Evolutionary conservation across 2,329 filamentous ascomycete genomes (phyloP), one percentile per base, ranked within the genome.

Genomic region (Pseudopithomyces chartarum): DNA sequence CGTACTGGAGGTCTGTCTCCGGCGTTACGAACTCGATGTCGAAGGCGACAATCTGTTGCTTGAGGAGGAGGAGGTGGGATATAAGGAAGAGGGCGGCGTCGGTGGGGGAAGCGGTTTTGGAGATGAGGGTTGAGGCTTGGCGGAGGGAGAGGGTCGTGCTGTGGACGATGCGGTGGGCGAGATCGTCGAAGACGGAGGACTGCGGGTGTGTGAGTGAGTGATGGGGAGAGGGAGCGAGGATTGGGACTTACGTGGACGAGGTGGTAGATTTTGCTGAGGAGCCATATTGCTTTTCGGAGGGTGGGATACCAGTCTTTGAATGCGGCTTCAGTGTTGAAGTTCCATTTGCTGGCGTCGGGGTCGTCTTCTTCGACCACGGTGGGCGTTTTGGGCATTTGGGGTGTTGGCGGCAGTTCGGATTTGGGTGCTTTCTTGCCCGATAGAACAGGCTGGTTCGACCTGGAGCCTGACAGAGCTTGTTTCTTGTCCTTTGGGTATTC

Each of bases 11-110:
- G 54, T 74, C 72, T 2, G 73, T 76, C 59, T 89, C 87, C 3
- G 87, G 86, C 2, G 85, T 84, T 19, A 88, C 84, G 66, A 84
- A 89, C 70, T 89, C 93, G 63, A 99, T 97, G 78, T 99, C 95
- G 59, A 99, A 92, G 10, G 93, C 93, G 23, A 99, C 88, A 50
- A 99, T 90, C 73, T 97, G 91, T 72, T 97, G 96, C 76, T 98
- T 98, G 50, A 99, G 85, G 48, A 97, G 89, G 48, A 99, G 88
- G 1, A 99, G 84, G 73, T 99, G 97, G 66, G 94, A 95, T 67
- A 99, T 89, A 69, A 97, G 88, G 77, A 99, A 99, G 4, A 99
- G 84, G 64, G 97, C 90, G 0, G 90, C 85, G 71, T 98, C 92
- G 6, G 88, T 83, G 1, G 85, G 83, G 72, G 80, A 79, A n/a